These are phyloP conservation scores for Trichoderma harzianum DNA, from an alignment of 2,329 filamentous ascomycete genomes.

Conservation along the genomic window DNA sequence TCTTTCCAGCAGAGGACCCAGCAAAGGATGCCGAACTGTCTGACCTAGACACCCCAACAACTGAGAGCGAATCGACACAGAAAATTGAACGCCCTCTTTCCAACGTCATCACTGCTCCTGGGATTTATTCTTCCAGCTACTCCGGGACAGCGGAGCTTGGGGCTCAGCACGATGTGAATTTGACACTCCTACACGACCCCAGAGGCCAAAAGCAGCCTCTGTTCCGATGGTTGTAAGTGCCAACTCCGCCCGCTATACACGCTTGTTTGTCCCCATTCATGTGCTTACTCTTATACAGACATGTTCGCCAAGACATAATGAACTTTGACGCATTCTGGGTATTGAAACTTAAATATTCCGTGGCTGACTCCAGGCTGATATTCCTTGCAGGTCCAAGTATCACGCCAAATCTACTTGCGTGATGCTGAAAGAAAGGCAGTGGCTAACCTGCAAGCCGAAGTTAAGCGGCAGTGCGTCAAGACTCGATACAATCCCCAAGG, in stretches of 20 bases:
- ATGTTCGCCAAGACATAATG: conserved; percentile 40
- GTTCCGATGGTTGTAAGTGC: conserved; percentile 40
- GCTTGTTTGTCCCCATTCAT: background rate
- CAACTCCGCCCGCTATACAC: conserved; percentile 4
- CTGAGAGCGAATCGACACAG: conserved; percentile 24
- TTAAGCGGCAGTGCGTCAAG: conserved; percentile 38
- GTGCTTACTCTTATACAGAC: conserved; percentile 23
- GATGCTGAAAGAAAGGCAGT: conserved; percentile 35
- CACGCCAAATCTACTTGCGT: conserved; percentile 32
- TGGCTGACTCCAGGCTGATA: conserved; percentile 11
- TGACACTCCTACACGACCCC: conserved; percentile 36
- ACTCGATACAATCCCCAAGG: conserved; percentile 37
- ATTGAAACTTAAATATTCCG: background rate
- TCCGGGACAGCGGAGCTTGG: conserved; percentile 37
- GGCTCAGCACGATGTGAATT: conserved; percentile 33
- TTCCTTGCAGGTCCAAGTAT: conserved; percentile 33
- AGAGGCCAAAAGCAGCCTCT: conserved; percentile 33
- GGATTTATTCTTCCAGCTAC: conserved; percentile 36
- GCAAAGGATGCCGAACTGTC: conserved; percentile 29
- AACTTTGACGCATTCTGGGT: conserved; percentile 44
- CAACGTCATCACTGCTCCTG: conserved; percentile 22
- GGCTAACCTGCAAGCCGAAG: conserved; percentile 35
- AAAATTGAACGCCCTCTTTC: conserved; percentile 20
- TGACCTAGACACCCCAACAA: conserved; percentile 29
- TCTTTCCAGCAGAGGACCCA: conserved; percentile 23